A percentile compares a stretch with the other conserved stretches of the same genome.
phyloP scores from a whole-genome alignment of 805 yeast species.

The Wickerhamomyces ciferrii region DNA sequence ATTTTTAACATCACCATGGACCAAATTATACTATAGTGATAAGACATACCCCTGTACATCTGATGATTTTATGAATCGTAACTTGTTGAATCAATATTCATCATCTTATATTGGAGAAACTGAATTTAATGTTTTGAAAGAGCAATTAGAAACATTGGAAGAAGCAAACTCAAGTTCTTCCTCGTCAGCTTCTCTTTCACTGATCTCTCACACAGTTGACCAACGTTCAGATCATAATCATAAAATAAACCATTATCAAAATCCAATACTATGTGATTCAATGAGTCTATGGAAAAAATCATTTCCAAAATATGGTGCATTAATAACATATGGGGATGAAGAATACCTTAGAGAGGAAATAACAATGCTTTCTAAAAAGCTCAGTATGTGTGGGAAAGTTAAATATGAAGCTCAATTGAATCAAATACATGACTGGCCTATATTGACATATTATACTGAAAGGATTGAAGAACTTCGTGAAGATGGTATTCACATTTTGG shows the following conservation, averaged over 20 bases:
- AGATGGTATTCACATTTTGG: slow-evolving; percentile 31
- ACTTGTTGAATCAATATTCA: not conserved
- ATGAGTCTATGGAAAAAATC: slow-evolving; percentile 33
- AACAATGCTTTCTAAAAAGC: slow-evolving; percentile 23
- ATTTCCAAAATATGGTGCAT: slow-evolving; percentile 35
- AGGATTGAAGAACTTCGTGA: slow-evolving; percentile 37
- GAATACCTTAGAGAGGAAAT: slow-evolving; percentile 36
- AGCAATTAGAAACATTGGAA: not conserved
- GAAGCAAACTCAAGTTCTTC: not conserved
- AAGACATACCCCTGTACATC: slow-evolving; percentile 1
- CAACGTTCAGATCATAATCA: not conserved
- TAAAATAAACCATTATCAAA: slow-evolving; percentile 7
- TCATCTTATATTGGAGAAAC: not conserved
- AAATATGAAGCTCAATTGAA: slow-evolving; percentile 27
- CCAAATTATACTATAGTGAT: slow-evolving; percentile 6
- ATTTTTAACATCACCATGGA: slow-evolving; percentile 28
- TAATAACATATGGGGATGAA: slow-evolving; percentile 37
- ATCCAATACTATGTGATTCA: slow-evolving; percentile 27
- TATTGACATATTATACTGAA: slow-evolving; percentile 34
- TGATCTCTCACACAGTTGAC: not conserved
- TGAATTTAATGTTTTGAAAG: not conserved
- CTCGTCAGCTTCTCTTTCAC: not conserved
- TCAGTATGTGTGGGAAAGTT: slow-evolving; percentile 25
- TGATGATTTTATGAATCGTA: slow-evolving; percentile 2
- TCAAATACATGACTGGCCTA: slow-evolving; percentile 45